Conservation (phyloP, 2,329 filamentous ascomycete genomes). For the Exophiala bonariae region DNA sequence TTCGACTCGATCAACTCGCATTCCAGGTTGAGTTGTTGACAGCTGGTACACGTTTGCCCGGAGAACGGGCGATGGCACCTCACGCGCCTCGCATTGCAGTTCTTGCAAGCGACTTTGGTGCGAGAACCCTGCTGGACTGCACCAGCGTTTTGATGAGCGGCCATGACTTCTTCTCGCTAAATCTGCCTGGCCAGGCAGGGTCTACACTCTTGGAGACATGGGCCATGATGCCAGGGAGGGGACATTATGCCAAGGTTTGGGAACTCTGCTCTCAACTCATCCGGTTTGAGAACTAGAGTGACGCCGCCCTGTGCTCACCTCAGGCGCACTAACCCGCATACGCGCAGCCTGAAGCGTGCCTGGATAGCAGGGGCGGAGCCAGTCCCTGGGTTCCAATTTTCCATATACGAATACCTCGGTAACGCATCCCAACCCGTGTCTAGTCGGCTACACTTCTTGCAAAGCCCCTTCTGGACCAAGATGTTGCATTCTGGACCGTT, state of each 20-base stretch:
- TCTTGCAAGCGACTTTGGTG: constrained; percentile 19
- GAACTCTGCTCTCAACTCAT: too few relatives aligned
- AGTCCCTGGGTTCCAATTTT: too few relatives aligned
- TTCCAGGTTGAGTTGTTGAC: constrained; percentile 8
- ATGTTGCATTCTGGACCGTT: background rate
- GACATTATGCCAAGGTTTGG: too few relatives aligned
- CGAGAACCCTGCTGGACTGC: constrained; percentile 3
- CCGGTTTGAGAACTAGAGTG: too few relatives aligned
- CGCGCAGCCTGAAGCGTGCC: too few relatives aligned
- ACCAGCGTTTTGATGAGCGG: background rate
- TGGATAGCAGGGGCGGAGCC: too few relatives aligned
- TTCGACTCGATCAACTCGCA: constrained; percentile 22
- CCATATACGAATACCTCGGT: too few relatives aligned
- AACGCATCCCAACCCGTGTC: background rate
- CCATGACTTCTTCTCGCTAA: background rate
- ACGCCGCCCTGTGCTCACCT: too few relatives aligned
- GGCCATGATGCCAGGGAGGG: too few relatives aligned
- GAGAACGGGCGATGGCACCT: constrained; percentile 21
- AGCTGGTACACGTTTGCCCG: constrained; percentile 19
- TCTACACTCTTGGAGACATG: too few relatives aligned
- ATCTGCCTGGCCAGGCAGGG: too few relatives aligned
- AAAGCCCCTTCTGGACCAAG: background rate
- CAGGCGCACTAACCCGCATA: too few relatives aligned
- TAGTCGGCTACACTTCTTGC: background rate
- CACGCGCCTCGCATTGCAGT: constrained; percentile 24